Percentiles rank a stretch among this genome's conserved stretches.
These are phyloP conservation scores for Ophiostoma himal-ulmi DNA, from an alignment of 2,329 filamentous ascomycete species.

Conservation along the genomic window DNA sequence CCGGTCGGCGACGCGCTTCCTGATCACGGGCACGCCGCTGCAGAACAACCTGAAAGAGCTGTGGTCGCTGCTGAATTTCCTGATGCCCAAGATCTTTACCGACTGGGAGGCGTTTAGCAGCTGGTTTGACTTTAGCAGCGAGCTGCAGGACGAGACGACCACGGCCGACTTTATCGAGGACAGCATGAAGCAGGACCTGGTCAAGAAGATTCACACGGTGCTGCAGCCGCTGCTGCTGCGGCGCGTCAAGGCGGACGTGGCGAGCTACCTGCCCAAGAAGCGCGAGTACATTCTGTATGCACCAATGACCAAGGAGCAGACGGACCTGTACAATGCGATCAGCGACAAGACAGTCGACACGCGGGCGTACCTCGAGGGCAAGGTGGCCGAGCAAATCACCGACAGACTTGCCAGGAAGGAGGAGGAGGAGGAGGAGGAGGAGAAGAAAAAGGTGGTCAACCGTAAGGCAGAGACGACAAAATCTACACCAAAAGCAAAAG, in stretches of 20 bases:
- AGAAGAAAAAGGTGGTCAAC: neutral
- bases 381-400: slow-evolving; percentile 61
- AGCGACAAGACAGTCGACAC: slow-evolving; percentile 53
- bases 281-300: slow-evolving; percentile 94
- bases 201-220: slow-evolving; percentile 89
- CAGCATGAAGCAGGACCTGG: slow-evolving; percentile 67
- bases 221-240: slow-evolving; percentile 85
- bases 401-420: neutral
- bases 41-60: slow-evolving; percentile 94
- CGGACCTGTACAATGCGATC: slow-evolving; percentile 72
- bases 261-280: slow-evolving; percentile 87
- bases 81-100: slow-evolving; percentile 87
- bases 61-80: slow-evolving; percentile 90
- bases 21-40: slow-evolving; percentile 90
- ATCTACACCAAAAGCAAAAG: neutral
- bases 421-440: neutral
- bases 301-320: slow-evolving; percentile 83
- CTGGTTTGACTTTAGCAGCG: slow-evolving; percentile 96
- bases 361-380: slow-evolving; percentile 75
- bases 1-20: slow-evolving; percentile 78
- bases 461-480: neutral
- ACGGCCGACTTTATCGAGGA: slow-evolving; percentile 76
- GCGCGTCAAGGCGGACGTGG: slow-evolving; percentile 88
- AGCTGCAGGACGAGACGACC: slow-evolving; percentile 74
- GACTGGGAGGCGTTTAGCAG: slow-evolving; percentile 88